Evolutionary conservation across 2,329 filamentous ascomycete genomes (phyloP).

Genomic region (Ophiostoma quercus): DNA sequence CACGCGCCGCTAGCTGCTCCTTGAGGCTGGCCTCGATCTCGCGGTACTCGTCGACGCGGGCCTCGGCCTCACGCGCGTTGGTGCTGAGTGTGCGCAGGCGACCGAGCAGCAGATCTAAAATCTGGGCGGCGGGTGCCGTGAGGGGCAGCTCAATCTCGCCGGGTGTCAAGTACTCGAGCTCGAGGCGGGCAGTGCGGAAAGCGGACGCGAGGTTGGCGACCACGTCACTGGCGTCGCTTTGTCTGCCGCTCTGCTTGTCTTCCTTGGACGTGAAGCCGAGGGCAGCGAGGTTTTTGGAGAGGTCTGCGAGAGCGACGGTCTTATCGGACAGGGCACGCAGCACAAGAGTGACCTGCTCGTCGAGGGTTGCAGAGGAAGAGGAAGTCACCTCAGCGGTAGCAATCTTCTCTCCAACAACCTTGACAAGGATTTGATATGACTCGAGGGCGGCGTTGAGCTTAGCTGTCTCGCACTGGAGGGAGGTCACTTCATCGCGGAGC

Average conservation of each 20-base stretch:
- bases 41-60: constrained; percentile 56
- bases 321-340: constrained; percentile 46
- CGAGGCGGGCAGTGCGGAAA: constrained; percentile 54
- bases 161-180: constrained; percentile 57
- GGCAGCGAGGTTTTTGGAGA: constrained; percentile 42
- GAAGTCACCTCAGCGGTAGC: constrained; percentile 24
- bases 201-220: constrained; percentile 44
- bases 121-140: constrained; percentile 48
- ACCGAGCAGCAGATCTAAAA: constrained; percentile 51
- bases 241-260: constrained; percentile 29
- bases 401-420: constrained; percentile 38
- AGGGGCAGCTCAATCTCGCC: constrained; percentile 53
- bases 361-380: constrained; percentile 32
- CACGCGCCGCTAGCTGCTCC: constrained; percentile 51
- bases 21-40: constrained; percentile 51
- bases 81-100: constrained; percentile 47
- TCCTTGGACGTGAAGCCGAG: constrained; percentile 49
- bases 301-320: constrained; percentile 42
- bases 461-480: constrained; percentile 44
- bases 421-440: constrained; percentile 42
- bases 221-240: constrained; percentile 45
- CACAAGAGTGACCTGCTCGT: constrained; percentile 41
- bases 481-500: constrained; percentile 45
- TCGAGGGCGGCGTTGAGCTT: constrained; percentile 47
- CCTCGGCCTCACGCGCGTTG: constrained; percentile 45